Conservation (phyloP, 2,329 filamentous ascomycete genomes). For the Colletotrichum agaves region DNA sequence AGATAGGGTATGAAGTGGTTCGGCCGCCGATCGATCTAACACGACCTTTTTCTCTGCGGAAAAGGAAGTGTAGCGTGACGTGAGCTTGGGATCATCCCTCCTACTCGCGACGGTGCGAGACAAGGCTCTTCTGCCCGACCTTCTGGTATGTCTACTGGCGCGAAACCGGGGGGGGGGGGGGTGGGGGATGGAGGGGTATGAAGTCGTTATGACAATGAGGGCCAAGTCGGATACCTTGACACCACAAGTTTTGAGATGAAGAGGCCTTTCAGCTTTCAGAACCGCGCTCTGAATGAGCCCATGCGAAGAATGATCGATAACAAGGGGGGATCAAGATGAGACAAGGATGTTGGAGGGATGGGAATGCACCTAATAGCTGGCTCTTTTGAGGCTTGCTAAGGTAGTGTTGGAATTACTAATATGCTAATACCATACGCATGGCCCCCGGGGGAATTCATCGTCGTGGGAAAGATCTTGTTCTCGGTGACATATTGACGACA, state of each 20-base stretch:
- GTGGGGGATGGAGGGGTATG: background rate
- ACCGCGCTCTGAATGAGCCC: background rate
- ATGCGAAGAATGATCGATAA: background rate
- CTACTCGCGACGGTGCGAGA: conserved; percentile 15
- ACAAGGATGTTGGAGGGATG: background rate
- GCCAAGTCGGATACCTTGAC: background rate
- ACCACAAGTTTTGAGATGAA: conserved; percentile 8
- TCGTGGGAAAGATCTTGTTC: background rate
- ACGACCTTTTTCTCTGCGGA: background rate
- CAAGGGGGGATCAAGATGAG: background rate
- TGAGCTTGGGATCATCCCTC: conserved; percentile 31
- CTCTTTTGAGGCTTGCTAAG: conserved; percentile 12
- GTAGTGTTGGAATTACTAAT: background rate
- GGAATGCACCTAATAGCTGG: background rate
- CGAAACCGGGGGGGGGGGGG: background rate
- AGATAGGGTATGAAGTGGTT: background rate
- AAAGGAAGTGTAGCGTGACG: conserved; percentile 19
- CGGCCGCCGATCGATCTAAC: conserved; percentile 7
- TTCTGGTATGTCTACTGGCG: conserved; percentile 6
- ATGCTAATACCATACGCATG: conserved; percentile 1
- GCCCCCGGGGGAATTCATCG: background rate
- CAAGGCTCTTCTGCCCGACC: conserved; percentile 28
- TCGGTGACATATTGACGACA: background rate
- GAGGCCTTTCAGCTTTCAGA: background rate
- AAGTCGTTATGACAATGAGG: conserved; percentile 7